A percentile compares a stretch with the other conserved stretches of the same genome.
Evolutionary conservation across 2,329 filamentous ascomycete genomes (phyloP).

Genomic region (Fusarium sp.): DNA sequence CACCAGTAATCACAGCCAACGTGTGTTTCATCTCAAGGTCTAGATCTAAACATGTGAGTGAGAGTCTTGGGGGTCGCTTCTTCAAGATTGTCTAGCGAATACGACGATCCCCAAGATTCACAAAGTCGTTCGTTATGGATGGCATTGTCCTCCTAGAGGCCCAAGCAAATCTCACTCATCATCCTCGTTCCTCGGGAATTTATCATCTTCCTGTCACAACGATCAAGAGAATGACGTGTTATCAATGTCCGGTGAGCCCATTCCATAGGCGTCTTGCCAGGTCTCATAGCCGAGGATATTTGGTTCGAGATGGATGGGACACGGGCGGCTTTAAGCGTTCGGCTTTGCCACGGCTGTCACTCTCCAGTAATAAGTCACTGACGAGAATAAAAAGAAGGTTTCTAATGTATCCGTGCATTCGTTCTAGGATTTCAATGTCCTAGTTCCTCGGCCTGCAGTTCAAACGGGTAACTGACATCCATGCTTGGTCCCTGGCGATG

Average conservation of each 20-base stretch:
- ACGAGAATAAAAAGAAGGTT: slow-evolving; percentile 17
- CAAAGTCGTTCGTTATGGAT: background rate
- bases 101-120: background rate
- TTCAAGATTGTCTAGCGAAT: slow-evolving; percentile 1
- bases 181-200: slow-evolving; percentile 23
- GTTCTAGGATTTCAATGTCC: slow-evolving; percentile 38
- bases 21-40: slow-evolving; percentile 7
- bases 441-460: slow-evolving; percentile 21
- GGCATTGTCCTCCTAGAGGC: background rate
- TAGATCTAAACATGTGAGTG: background rate
- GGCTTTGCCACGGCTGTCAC: slow-evolving; percentile 9
- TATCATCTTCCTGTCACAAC: background rate
- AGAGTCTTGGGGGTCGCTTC: background rate
- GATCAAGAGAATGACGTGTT: slow-evolving; percentile 34
- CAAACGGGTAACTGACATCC: slow-evolving; percentile 19
- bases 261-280: slow-evolving; percentile 6
- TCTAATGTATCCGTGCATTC: slow-evolving; percentile 18
- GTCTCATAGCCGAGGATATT: slow-evolving; percentile 39
- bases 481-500: slow-evolving; percentile 32
- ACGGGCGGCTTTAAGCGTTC: slow-evolving; percentile 32
- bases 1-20: slow-evolving; percentile 4
- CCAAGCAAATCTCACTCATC: slow-evolving; percentile 2
- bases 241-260: slow-evolving; percentile 18
- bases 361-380: slow-evolving; percentile 1
- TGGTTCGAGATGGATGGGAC: slow-evolving; percentile 4